Percentiles rank a stretch among this genome's conserved stretches.
Conservation (phyloP, 768 basidiomycete species). For the Hebeloma cylindrosporum region DNA sequence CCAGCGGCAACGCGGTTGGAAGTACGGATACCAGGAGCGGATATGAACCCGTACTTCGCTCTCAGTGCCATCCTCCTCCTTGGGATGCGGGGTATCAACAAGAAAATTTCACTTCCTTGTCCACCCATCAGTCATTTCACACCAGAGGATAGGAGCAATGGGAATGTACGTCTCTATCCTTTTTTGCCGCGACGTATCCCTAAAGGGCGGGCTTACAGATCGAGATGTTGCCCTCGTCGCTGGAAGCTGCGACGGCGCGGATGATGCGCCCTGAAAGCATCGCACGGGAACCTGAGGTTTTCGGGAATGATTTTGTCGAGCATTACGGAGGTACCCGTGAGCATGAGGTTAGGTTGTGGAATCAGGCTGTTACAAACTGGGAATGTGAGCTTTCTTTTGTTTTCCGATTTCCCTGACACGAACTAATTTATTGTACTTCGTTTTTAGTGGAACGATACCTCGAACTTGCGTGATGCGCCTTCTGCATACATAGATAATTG, state of each 20-base stretch:
- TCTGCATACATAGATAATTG: too few relatives aligned
- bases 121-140: slow-evolving; percentile 67
- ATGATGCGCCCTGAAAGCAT: slow-evolving; percentile 81
- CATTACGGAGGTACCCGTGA: slow-evolving; percentile 95
- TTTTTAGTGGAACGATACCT: slow-evolving; percentile 76
- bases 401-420: background rate
- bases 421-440: background rate
- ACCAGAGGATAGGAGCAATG: slow-evolving; percentile 55
- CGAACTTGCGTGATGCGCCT: slow-evolving; percentile 59
- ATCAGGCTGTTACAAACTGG: slow-evolving; percentile 91
- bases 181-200: too few relatives aligned
- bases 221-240: slow-evolving; percentile 72
- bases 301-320: slow-evolving; percentile 90
- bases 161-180: slow-evolving; percentile 40
- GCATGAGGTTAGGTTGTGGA: slow-evolving; percentile 86
- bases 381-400: slow-evolving; percentile 58
- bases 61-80: slow-evolving; percentile 85
- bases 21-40: slow-evolving; percentile 93
- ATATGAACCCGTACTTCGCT: slow-evolving; percentile 93
- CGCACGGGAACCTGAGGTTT: slow-evolving; percentile 70
- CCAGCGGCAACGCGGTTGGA: slow-evolving; percentile 86
- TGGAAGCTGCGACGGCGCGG: slow-evolving; percentile 74
- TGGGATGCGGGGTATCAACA: slow-evolving; percentile 86
- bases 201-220: too few relatives aligned
- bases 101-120: slow-evolving; percentile 62